Evolutionary conservation across 306 rosid genomes (phyloP), one percentile per base, ranked within the genome.

Genomic region (Psophocarpus tetragonolobus): DNA sequence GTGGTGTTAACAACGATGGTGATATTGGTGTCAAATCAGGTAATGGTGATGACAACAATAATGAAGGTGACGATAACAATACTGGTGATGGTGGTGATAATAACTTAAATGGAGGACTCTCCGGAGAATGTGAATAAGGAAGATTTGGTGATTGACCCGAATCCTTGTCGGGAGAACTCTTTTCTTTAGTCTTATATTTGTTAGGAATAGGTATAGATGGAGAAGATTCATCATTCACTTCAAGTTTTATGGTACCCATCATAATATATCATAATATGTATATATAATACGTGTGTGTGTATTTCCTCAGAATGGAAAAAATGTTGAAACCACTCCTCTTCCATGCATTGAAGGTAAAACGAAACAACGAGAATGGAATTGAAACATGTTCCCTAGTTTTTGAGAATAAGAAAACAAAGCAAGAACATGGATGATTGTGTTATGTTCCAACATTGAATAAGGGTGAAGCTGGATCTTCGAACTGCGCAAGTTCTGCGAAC

Each of bases 401-500:
- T 27, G 48, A 68, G 44, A 14, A 56, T 23, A n/a, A 35, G n/a
- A 78, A 38, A 73, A 23, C 29, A 12, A 29, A 26, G 24, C 62
- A 42, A 71, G 27, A 65, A 58, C 36, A 1, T 18, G 42, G 48
- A 30, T 45, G 14, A 21, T 45, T 20, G 63, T 17, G n/a, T 6
- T 47, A 27, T n/a, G 48, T 70, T 82, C 63, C 73, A 38, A 41
- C 73, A 53, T 81, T 48, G 76, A 44, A 65, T 8, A n/a, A n/a
- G n/a, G 23, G 45, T 0, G 65, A 38, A 44, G 50, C 14, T 71
- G 74, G 62, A 71, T 70, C 21, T 35, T 77, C 79, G 86, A 77
- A 77, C 82, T 83, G 86, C 57, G 80, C 83, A 73, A 78, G 73
- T 83, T 83, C 83, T 78, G 73, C 64, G 33, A 78, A 82, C 85